Base-by-base conservation (phyloP, 805 yeast genomes). In the Starmerella sp. region DNA sequence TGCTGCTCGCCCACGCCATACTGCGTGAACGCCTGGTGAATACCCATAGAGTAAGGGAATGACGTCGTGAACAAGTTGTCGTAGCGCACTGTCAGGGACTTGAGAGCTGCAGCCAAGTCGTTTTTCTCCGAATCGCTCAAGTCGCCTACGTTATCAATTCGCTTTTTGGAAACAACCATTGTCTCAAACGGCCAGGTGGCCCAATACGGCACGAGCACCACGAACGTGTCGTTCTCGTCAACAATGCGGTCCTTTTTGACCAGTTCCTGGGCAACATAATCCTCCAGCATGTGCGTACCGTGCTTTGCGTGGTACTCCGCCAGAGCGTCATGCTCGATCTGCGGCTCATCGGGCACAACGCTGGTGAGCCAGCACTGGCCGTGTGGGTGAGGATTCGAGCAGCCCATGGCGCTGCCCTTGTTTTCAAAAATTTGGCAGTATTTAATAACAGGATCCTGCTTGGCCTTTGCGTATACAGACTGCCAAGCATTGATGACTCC, bases 171-270 rank as follows among this genome's bases (percentile, higher is more conserved):
- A 6, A 83, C 68, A 36, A 84, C 70, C 69, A 84, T 69, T 6
- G 86, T 80, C 68, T 84, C 89, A 65, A 83, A 84, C 14, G 91
- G 91, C 90, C 90, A 84, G 37, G 80, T 74, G 6, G 89, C 90
- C 91, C 91, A 84, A 66, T 80, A 84, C 53, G 90, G 90, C 17
- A 84, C 88, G 10, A 84, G 79, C 5, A 77, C 85, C 28, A 84
- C 62, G 60, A 84, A 84, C 4, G 80, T 72, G 55, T 78, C 85
- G 65, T 83, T 84, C 54, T 77, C 75, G 28, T 75, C 71, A 13
- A 84, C 82, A 37, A 81, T 60, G 55, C 90, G 75, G 32, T 53
- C 58, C 32, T 38, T 15, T 17, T 60, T 47, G 32, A 61, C 66
- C 37, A 80, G 62, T 67, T 82, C 88, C 47, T 79, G 64, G 49